Base-by-base conservation (phyloP, 2,329 filamentous ascomycete species). In the Xylariales sp. region DNA sequence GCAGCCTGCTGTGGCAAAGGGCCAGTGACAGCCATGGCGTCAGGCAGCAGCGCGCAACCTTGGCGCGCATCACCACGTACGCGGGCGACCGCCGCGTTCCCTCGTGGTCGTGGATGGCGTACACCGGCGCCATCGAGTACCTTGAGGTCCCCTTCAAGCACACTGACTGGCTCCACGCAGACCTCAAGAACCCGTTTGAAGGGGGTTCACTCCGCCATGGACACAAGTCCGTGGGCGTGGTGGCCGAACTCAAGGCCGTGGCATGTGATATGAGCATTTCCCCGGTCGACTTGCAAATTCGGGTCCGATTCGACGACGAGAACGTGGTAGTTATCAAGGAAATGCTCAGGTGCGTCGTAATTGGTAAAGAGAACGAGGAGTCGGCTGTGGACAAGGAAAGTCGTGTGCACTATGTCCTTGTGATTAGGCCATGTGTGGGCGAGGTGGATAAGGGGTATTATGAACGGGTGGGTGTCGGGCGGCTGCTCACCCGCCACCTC, bases 1-100 rank as follows among this genome's bases (percentile, higher is more conserved):
- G 42, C 18, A 18, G 30, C 18, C 21, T 44, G 8, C 29, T 44
- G 10, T 44, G 42, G 42, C 19, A 33, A 25, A 16, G 38, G 5
- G 23, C 15, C 10, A 25, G 11, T 2, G 7, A 24, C 4, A 13
- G 17, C 7, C 13, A 20, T 5, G 16, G 23, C n/a, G 11, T 30
- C 11, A 14, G 12, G 7, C 25, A n/a, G 11, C n/a, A n/a, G n/a
- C n/a, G n/a, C n/a, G n/a, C n/a, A n/a, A n/a, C n/a, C n/a, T n/a
- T n/a, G n/a, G n/a, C n/a, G n/a, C n/a, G n/a, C n/a, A n/a, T n/a
- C n/a, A 38, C 25, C 19, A 6, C 4, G 7, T 38, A 15, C 8
- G 11, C 16, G 1, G 3, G 6, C 13, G 35, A 31, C 4, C 27
- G 7, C 6, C 12, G n/a, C n/a, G 27, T 38, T 6, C 35, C 35